phyloP scores from a whole-genome alignment of 2,329 filamentous ascomycete species.

The Diaporthe ampelina region DNA sequence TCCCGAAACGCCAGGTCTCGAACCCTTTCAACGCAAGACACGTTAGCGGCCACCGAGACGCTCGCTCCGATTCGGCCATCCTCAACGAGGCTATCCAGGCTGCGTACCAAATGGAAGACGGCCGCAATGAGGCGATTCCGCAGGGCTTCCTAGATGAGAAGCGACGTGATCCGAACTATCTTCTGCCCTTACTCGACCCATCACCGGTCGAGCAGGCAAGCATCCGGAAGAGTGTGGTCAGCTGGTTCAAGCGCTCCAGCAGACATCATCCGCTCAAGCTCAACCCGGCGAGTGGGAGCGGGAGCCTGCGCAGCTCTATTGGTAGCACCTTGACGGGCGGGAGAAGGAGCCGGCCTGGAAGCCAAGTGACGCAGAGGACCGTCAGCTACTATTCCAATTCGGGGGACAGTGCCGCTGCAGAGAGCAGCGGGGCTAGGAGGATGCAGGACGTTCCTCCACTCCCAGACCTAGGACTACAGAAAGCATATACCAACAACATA shows the following conservation, averaged over 20 bases:
- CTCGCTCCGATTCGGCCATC: slow-evolving; percentile 23
- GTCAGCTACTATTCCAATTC: slow-evolving; percentile 4
- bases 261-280: slow-evolving; percentile 36
- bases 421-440: not conserved
- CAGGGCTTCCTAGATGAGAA: slow-evolving; percentile 39
- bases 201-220: slow-evolving; percentile 31
- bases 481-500: slow-evolving; percentile 19
- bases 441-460: slow-evolving; percentile 34
- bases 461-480: slow-evolving; percentile 7
- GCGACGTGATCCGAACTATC: slow-evolving; percentile 22
- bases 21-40: slow-evolving; percentile 11
- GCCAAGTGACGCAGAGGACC: not conserved
- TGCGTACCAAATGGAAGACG: slow-evolving; percentile 23
- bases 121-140: not conserved
- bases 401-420: not conserved
- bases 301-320: slow-evolving; percentile 1
- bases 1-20: slow-evolving; percentile 15
- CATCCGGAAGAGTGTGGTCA: slow-evolving; percentile 36
- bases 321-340: not conserved
- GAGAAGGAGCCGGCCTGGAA: slow-evolving; percentile 17
- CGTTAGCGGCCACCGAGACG: slow-evolving; percentile 7
- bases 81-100: slow-evolving; percentile 30
- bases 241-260: slow-evolving; percentile 38
- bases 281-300: slow-evolving; percentile 17
- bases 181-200: slow-evolving; percentile 26